Base-by-base conservation (phyloP, 208 protist species). In the Acanthamoeba healyi region DNA sequence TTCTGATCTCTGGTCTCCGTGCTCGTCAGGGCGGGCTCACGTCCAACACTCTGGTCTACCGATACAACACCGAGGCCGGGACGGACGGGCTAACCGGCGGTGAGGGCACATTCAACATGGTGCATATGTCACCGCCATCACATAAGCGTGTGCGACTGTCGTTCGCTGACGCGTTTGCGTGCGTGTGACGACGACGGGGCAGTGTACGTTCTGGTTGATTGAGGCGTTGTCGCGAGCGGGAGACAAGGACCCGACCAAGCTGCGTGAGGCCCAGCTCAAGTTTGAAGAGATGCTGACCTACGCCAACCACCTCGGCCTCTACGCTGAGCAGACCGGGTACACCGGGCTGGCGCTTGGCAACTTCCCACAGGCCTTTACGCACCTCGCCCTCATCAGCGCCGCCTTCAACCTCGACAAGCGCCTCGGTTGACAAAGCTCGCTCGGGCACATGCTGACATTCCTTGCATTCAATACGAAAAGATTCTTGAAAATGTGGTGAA, bases 201-300 rank as follows among this genome's bases (percentile, higher is more conserved):
- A 92, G 32, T 96, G 95, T 65, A 94, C 96, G 5, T 97, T 96
- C 42, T 97, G 94, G 94, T 77, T 96, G 29, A 96, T 97, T 38
- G 96, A 97, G 65, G 93, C 92, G 14, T 65, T 97, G 15, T 74
- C 95, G 4, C 44, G 96, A 19, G 82, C 92, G 24, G 79, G 92
- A 19, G 67, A 74, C 32, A 38, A 72, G 81, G 67, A 96, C 49
- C 44, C 19, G 14, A 54, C 94, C 24, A 65, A 74, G 14, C 54
- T 97, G 0, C 17, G 89, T 0, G 94, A 96, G 65, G 95, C 94
- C 4, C 84, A 94, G 54, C 46, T 97, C 89, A 96, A 96, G 51
- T 96, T 97, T 92, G 96, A 97, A 72, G 95, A 97, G 79, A 97
- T 97, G 94, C 42, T 97, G 0, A 96, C 95, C n/a, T 97, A 97